A percentile compares a stretch with the other conserved stretches of the same genome.
These are phyloP conservation scores for Rachicladosporium sp. DNA, from an alignment of 2,329 filamentous ascomycete species.

Conservation along the genomic window DNA sequence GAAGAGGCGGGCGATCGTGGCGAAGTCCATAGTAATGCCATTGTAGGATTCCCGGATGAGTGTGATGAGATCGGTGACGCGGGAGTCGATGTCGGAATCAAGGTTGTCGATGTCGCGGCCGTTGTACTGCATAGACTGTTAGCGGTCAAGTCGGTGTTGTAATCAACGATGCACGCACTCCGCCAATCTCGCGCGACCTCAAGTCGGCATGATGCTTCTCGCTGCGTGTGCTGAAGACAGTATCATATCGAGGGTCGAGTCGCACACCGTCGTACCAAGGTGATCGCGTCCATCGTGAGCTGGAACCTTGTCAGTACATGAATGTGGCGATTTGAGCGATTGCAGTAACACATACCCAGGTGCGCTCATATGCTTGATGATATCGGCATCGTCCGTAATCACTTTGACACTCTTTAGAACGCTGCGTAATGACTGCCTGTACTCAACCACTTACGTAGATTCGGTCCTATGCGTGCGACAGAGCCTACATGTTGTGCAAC, in stretches of 20 bases:
- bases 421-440: no score
- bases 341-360: conserved; percentile 9
- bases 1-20: conserved; percentile 39
- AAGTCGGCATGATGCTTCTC: conserved; percentile 35
- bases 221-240: conserved; percentile 41
- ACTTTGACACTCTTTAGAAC: conserved; percentile 11
- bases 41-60: conserved; percentile 40
- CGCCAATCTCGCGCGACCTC: conserved; percentile 40
- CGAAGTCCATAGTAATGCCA: conserved; percentile 34
- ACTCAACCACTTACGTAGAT: conserved; percentile 17
- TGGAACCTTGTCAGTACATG: no score
- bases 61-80: conserved; percentile 34
- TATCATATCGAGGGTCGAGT: conserved; percentile 43
- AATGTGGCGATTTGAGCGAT: no score
- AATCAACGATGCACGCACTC: conserved; percentile 24
- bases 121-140: conserved; percentile 33
- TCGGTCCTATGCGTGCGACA: conserved; percentile 31
- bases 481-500: no score
- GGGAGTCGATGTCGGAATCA: conserved; percentile 38
- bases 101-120: conserved; percentile 42
- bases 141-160: neutral
- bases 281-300: conserved; percentile 18
- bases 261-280: conserved; percentile 38
- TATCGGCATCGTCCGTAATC: conserved; percentile 37
- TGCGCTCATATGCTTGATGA: conserved; percentile 34